phyloP scores from a whole-genome alignment of 768 basidiomycete genomes.

The Trametes elegans region DNA sequence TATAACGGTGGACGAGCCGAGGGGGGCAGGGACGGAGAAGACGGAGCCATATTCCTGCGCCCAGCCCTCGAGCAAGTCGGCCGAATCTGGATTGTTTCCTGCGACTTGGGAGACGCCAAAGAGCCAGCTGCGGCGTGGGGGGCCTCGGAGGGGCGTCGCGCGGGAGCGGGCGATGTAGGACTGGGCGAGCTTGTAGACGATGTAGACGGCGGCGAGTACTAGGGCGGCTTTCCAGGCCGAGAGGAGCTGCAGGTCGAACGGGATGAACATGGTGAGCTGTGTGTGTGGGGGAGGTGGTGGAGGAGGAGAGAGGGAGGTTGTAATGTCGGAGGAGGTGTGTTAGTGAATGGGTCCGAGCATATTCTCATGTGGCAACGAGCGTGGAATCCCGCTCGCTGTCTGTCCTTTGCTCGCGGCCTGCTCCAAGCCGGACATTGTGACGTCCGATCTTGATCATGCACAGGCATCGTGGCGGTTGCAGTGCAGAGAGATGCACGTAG shows the following conservation, averaged over 20 bases:
- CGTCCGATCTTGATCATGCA: no score
- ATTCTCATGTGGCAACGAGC: no score
- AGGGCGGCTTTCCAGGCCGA: conserved; percentile 1
- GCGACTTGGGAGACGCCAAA: conserved; percentile 39
- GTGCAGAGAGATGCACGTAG: not conserved
- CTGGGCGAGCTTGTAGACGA: conserved; percentile 18
- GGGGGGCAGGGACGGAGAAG: conserved; percentile 36
- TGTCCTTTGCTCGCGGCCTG: no score
- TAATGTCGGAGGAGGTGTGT: not conserved
- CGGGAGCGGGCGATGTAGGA: conserved; percentile 17
- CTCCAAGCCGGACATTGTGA: no score
- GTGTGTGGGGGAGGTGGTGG: not conserved
- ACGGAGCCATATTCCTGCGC: conserved; percentile 45
- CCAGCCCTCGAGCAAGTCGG: conserved; percentile 45
- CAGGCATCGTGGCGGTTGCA: no score
- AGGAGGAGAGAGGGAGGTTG: not conserved
- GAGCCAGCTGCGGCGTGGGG: conserved; percentile 39
- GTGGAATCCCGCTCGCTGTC: no score
- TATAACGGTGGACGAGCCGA: conserved; percentile 20
- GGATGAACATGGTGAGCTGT: not conserved
- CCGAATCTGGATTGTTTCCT: conserved; percentile 29
- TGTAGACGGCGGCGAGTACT: conserved; percentile 13
- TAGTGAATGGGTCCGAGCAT: no score
- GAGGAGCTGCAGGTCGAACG: not conserved
- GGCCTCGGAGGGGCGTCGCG: conserved; percentile 41